Evolutionary conservation across 2,329 filamentous ascomycete genomes (phyloP), one percentile per base, ranked within the genome.

Genomic region (Thermomyces lanuginosus): DNA sequence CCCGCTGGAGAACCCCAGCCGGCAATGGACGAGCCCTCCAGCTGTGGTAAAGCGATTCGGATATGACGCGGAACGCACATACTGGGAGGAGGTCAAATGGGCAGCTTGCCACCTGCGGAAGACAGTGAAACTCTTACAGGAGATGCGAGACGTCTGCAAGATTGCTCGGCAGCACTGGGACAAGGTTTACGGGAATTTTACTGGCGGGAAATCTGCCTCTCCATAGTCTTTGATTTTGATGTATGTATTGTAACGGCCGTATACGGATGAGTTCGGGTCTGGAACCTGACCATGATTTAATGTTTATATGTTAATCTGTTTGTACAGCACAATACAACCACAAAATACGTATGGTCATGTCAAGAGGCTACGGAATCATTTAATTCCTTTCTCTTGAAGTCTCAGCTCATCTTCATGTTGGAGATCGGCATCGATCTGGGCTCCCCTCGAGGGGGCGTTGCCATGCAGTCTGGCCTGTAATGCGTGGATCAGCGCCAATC

Each of bases 361-460:
- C 9, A 16, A n/a, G 10, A 22, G 19, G n/a, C 14, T 16, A 12
- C 6, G 10, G n/a, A 9, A 13, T 18, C 28, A 33, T 31, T 49
- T 49, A 16, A 48, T 42, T 2, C 53, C 54, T 44, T 59, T 63
- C 43, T 62, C 54, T 14, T 41, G 42, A 22, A 63, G 30, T 20
- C 51, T 47, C 40, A 49, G 46, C 34, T 57, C 55, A 35, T 61
- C 58, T 3, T 60, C 56, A 8, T 45, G 41, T 37, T 53, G 39
- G 10, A 61, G 41, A 26, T 58, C 51, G 16, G 51, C 53, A 35
- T 63, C 60, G 29, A 63, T 51, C 45, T 59, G 34, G 8, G 60
- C 58, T 10, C 60, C 60, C 35, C 51, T 55, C 5, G 55, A 60
- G 4, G 60, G 60, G 22, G 52, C 36, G 33, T 62, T 55, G 27